phyloP scores from a whole-genome alignment of 2,329 filamentous ascomycete genomes.

The Phialophora chinensis region DNA sequence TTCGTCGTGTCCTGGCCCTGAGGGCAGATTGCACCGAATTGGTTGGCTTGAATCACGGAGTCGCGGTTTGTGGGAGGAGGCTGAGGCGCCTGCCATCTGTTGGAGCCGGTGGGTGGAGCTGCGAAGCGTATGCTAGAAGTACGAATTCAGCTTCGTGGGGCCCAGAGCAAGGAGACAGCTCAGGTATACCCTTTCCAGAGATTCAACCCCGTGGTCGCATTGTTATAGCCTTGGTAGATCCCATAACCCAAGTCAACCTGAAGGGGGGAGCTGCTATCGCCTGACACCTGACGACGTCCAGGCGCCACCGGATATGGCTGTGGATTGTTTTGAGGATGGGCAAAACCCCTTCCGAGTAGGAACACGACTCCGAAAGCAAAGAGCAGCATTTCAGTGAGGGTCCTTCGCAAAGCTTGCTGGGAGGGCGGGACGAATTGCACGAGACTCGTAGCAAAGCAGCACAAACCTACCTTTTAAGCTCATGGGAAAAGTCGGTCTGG shows the following conservation, averaged over 20 bases:
- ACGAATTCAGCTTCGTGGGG: slow-evolving; percentile 28
- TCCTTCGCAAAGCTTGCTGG: neutral
- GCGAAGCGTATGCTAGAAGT: slow-evolving; percentile 46
- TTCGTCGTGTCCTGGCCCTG: slow-evolving; percentile 41
- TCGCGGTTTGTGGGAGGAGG: slow-evolving; percentile 40
- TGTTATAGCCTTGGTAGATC: slow-evolving; percentile 52
- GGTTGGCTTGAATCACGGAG: slow-evolving; percentile 39
- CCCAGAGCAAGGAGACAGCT: slow-evolving; percentile 10
- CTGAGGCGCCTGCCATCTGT: slow-evolving; percentile 46
- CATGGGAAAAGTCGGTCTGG: slow-evolving; percentile 1
- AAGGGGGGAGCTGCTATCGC: slow-evolving; percentile 28
- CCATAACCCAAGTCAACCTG: slow-evolving; percentile 56
- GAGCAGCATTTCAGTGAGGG: slow-evolving; percentile 1
- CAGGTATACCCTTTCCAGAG: slow-evolving; percentile 53
- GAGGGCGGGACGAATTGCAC: neutral
- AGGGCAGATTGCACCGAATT: slow-evolving; percentile 44
- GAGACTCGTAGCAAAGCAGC: neutral
- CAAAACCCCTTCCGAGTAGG: slow-evolving; percentile 1
- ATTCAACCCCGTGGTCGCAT: slow-evolving; percentile 50
- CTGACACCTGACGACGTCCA: slow-evolving; percentile 20
- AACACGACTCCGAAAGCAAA: slow-evolving; percentile 4
- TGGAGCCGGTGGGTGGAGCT: slow-evolving; percentile 43
- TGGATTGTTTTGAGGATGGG: slow-evolving; percentile 19
- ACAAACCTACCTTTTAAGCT: neutral
- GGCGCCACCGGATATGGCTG: slow-evolving; percentile 20